Conservation (phyloP, 768 basidiomycete genomes). For the Boletales sp. region DNA sequence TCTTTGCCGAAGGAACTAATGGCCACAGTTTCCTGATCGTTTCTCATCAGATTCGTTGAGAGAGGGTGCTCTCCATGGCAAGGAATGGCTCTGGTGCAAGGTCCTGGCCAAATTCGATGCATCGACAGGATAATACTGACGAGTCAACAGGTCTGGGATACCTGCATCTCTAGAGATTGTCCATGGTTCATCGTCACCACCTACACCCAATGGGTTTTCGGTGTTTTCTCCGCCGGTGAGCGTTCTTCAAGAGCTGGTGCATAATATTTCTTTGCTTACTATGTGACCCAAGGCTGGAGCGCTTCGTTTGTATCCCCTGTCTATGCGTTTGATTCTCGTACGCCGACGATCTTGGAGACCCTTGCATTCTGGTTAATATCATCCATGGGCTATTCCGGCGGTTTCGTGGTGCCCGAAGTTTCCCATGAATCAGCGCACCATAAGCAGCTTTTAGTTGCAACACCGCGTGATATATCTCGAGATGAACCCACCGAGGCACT, state of each 20-base stretch:
- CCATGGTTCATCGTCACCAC: constrained; percentile 42
- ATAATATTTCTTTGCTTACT: not conserved
- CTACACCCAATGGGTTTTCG: constrained; percentile 43
- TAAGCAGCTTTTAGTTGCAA: constrained; percentile 25
- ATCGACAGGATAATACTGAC: constrained; percentile 5
- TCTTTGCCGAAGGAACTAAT: constrained; percentile 1
- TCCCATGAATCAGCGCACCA: constrained; percentile 15
- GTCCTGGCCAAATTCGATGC: constrained; percentile 9
- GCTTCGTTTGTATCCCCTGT: constrained; percentile 48
- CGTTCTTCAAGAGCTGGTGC: not conserved
- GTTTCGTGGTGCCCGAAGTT: constrained; percentile 28
- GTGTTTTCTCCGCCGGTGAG: constrained; percentile 38
- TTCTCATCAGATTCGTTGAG: constrained; percentile 2
- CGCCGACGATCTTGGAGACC: constrained; percentile 50
- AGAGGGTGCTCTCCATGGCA: constrained; percentile 24
- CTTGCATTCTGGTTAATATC: constrained; percentile 56
- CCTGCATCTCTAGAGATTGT: constrained; percentile 32
- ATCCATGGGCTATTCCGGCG: constrained; percentile 39
- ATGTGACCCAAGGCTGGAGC: constrained; percentile 43
- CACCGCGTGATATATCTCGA: constrained; percentile 22
- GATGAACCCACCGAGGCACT: constrained; percentile 19
- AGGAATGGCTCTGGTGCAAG: constrained; percentile 59
- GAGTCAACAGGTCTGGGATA: constrained; percentile 35
- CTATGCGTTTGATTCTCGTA: constrained; percentile 36
- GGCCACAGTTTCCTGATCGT: constrained; percentile 17